Evolutionary conservation across 129 eudicot genomes (phyloP).

Genomic region (Escallonia herrerae): DNA sequence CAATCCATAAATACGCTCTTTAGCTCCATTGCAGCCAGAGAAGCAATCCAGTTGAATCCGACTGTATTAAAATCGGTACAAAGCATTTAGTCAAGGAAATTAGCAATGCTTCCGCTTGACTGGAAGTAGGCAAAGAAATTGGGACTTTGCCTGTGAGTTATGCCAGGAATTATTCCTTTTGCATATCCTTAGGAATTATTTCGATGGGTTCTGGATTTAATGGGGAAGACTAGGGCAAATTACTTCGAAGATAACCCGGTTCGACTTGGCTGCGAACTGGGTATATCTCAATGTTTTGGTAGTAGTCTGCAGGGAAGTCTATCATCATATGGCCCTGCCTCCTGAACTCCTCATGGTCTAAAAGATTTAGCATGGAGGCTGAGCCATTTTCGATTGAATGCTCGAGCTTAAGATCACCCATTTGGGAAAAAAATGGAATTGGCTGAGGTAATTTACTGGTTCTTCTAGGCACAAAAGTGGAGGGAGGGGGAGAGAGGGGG

Average conservation of each 20-base stretch:
- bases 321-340: constrained; percentile 30
- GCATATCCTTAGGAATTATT: constrained; percentile 22
- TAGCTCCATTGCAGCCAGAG: constrained; percentile 55
- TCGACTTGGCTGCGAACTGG: constrained; percentile 32
- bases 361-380: constrained; percentile 10
- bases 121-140: constrained; percentile 40
- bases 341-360: constrained; percentile 33
- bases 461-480: too few relatives aligned
- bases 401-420: background rate
- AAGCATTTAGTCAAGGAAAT: constrained; percentile 35
- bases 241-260: constrained; percentile 25
- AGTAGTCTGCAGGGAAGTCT: constrained; percentile 36
- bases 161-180: constrained; percentile 34
- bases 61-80: constrained; percentile 34
- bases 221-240: constrained; percentile 28
- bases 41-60: constrained; percentile 49
- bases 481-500: too few relatives aligned
- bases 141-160: constrained; percentile 55
- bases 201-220: constrained; percentile 27
- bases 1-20: constrained; percentile 46
- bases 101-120: constrained; percentile 32
- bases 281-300: constrained; percentile 23
- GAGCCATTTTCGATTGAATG: background rate
- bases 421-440: too few relatives aligned
- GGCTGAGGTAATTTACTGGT: too few relatives aligned